Conservation (phyloP, 495 filamentous ascomycete genomes). For the Xylaria telfairii region DNA sequence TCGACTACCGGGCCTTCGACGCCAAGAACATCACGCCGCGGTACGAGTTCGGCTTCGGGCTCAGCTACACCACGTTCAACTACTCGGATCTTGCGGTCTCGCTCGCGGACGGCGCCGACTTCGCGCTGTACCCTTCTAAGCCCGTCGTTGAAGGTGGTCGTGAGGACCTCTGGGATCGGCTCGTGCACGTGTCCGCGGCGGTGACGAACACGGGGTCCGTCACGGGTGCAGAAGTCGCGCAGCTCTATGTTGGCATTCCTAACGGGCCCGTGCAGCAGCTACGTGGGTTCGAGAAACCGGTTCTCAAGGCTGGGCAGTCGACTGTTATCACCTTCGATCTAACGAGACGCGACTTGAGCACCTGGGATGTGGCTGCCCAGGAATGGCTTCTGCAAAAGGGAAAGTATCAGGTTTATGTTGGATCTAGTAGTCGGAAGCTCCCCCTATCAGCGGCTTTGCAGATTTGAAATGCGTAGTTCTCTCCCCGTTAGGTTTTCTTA, state of each 20-base stretch:
- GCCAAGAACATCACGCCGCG: slow-evolving; percentile 65
- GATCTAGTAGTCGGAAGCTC: slow-evolving; percentile 70
- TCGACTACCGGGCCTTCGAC: slow-evolving; percentile 75
- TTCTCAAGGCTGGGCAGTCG: slow-evolving; percentile 49
- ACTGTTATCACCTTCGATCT: slow-evolving; percentile 59
- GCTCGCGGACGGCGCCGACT: slow-evolving; percentile 31
- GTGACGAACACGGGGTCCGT: slow-evolving; percentile 64
- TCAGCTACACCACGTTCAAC: slow-evolving; percentile 71
- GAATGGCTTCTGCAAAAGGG: slow-evolving; percentile 62
- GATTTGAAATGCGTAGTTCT: slow-evolving; percentile 16
- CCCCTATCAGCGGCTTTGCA: slow-evolving; percentile 41
- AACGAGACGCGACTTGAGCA: slow-evolving; percentile 68
- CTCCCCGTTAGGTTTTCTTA: not conserved
- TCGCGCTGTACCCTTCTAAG: slow-evolving; percentile 44
- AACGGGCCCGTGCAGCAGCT: slow-evolving; percentile 61
- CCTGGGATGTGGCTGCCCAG: slow-evolving; percentile 68
- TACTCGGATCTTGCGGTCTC: slow-evolving; percentile 52
- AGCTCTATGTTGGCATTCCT: slow-evolving; percentile 69
- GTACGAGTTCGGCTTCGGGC: slow-evolving; percentile 75
- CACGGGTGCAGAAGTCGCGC: slow-evolving; percentile 61
- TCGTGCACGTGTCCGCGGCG: slow-evolving; percentile 57
- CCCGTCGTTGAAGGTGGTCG: slow-evolving; percentile 62
- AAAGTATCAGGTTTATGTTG: slow-evolving; percentile 56
- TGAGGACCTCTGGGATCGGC: slow-evolving; percentile 61
- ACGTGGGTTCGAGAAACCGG: slow-evolving; percentile 70